Evolutionary conservation across 768 basidiomycete genomes (phyloP).

Genomic region (Tubosaeta brunneosetosa): DNA sequence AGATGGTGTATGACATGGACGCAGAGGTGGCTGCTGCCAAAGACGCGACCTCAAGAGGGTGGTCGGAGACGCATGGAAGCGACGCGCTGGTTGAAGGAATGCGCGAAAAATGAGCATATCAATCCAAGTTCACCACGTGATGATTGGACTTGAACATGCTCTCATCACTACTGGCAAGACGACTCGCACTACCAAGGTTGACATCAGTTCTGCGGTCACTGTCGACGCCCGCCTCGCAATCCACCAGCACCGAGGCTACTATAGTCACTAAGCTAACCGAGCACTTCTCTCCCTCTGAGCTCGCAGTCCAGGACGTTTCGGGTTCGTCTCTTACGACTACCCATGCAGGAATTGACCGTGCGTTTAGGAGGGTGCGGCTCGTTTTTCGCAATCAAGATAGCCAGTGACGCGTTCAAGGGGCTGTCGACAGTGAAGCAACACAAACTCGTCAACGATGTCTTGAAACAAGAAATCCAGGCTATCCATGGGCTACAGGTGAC

Average conservation of each 20-base stretch:
- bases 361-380: conserved; percentile 87
- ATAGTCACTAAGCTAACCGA: conserved; percentile 71
- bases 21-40: not conserved
- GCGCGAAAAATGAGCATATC: conserved; percentile 23
- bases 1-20: conserved; percentile 3
- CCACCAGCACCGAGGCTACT: conserved; percentile 39
- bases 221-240: conserved; percentile 24
- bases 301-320: conserved; percentile 92
- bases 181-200: conserved; percentile 25
- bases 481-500: conserved; percentile 94
- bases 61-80: conserved; percentile 5
- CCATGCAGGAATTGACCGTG: conserved; percentile 6
- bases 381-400: conserved; percentile 90
- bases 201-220: conserved; percentile 27
- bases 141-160: conserved; percentile 11
- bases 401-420: conserved; percentile 81
- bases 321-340: conserved; percentile 47
- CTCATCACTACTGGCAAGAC: conserved; percentile 32
- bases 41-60: conserved; percentile 9
- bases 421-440: conserved; percentile 91
- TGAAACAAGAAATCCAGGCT: conserved; percentile 85
- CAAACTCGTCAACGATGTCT: conserved; percentile 74
- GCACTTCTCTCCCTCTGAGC: conserved; percentile 71
- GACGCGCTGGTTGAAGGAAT: conserved; percentile 13
- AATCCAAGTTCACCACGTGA: conserved; percentile 15